Evolutionary conservation across 2,329 filamentous ascomycete genomes (phyloP), one percentile per base, ranked within the genome.

Genomic region (Lachnellula subtilissima): DNA sequence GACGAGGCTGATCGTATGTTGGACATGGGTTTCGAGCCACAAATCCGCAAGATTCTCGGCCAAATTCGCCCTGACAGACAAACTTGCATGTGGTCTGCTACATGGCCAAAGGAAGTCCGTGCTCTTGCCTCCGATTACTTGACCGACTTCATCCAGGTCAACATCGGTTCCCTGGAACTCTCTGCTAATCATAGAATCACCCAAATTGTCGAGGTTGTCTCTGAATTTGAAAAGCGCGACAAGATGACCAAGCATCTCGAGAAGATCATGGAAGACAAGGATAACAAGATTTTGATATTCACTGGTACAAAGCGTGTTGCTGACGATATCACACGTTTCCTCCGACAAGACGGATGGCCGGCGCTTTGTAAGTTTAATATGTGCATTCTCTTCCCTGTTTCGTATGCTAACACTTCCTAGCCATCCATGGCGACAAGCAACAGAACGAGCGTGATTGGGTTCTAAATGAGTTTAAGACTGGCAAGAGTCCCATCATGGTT

Each of bases 361-460:
- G 93, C 93, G 53, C 85, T 97, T 66, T 97, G 89, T 93, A 83
- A 80, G 88, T 83, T 64, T 17, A 3, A 82, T 83, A 61, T 35
- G 55, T 49, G 74, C 77, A 35, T 70, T 83, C 22, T 71, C 9
- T 39, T 43, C 36, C 28, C 82, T 2, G 73, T 79, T 53, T 68
- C 80, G 6, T 72, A 80, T 56, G 65, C 79, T 77, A 76, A 78
- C 61, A 50, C 15, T 47, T 57, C 51, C 17, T 62, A 94, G 90
- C 94, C 61, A 97, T 99, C 67, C 94, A 99, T 81, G 94, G 94
- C 72, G 94, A 97, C 79, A 97, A 97, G 82, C 92, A 97, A 74
- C 94, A 99, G 73, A 96, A 97, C 76, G 94, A 99, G 80, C 92
- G 94, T 80, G 94, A 97, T 76, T 97, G 94, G 91, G 94, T 97